phyloP scores from a whole-genome alignment of 2,329 filamentous ascomycete species.

The Stemphylium beticola region DNA sequence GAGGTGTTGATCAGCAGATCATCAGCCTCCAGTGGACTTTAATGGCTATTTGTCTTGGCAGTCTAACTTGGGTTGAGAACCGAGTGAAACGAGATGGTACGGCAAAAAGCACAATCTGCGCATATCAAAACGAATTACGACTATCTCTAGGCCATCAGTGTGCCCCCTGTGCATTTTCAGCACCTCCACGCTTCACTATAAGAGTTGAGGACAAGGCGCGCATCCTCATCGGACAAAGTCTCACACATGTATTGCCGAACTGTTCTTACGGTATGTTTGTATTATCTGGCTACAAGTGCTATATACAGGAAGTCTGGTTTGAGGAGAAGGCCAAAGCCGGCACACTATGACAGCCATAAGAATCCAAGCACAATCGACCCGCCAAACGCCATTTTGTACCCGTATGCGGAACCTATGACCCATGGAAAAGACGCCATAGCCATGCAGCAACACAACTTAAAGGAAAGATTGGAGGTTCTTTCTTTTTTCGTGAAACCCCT shows the following conservation, averaged over 20 bases:
- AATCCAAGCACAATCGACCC: not conserved
- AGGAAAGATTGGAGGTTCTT: not conserved
- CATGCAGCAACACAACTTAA: constrained; percentile 6
- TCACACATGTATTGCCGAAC: no score
- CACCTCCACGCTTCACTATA: not conserved
- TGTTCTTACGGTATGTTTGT: not conserved
- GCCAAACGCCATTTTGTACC: constrained; percentile 3
- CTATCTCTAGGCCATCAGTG: not conserved
- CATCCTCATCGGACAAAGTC: no score
- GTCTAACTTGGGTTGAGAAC: not conserved
- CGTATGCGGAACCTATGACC: not conserved
- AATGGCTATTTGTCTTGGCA: constrained; percentile 5
- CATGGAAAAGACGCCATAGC: constrained; percentile 8
- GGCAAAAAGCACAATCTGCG: not conserved
- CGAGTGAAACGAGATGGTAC: not conserved
- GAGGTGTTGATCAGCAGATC: not conserved
- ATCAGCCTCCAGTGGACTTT: not conserved
- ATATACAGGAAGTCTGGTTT: constrained; percentile 2
- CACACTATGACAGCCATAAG: not conserved
- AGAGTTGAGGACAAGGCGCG: no score
- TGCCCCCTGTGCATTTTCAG: no score
- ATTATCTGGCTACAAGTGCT: not conserved
- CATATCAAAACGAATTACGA: no score
- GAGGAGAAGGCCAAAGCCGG: not conserved
- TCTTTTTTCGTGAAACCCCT: not conserved